Base-by-base conservation (phyloP, 2,329 filamentous ascomycete species). In the Microdochium trichocladiopsis region DNA sequence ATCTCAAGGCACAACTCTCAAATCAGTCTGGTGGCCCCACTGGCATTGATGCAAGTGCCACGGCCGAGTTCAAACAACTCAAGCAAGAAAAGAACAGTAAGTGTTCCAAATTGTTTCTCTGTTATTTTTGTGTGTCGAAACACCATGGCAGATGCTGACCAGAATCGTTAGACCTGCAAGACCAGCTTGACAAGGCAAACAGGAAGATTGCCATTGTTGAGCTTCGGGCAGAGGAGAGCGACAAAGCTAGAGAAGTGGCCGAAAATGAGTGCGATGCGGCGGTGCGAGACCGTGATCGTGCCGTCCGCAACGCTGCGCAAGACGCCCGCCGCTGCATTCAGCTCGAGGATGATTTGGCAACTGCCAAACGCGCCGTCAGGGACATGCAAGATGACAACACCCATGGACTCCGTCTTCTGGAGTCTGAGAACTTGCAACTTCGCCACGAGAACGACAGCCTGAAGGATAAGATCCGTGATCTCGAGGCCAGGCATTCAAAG, bases 161-260 rank as follows among this genome's bases (percentile, higher is more conserved):
- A 24, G 75, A 82, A 60, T 71, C 88, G 45, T 75, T 80, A 48
- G 74, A 80, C 21, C 69, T 88, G 36, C 80, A 86, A 59, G 71
- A 76, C 8, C 82, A 80, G 16, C 70, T 88, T 1, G 82, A 86
- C 54, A 76, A 84, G 56, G 75, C 80, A 36, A 82, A 83, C 51
- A 79, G 79, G 47, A 85, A 85, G 61, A 71, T 80, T 23, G 81
- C 77, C 55, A 74, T 82, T n/a, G 74, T 78, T 33, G 82, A 87
- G 50, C 82, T 84, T 50, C 78, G 83, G 55, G 83, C 79, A 53
- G 80, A 85, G 55, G 78, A 82, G 3, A 68, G 87, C 43, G 74
- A 76, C 2, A 75, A 79, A 25, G 86, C 86, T 49, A 76, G 76
- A 50, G 84, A 85, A 59, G 73, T 85, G 5, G 79, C 80, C 25